Evolutionary conservation across 2,329 filamentous ascomycete genomes (phyloP).

Genomic region (Mariannaea sp.): DNA sequence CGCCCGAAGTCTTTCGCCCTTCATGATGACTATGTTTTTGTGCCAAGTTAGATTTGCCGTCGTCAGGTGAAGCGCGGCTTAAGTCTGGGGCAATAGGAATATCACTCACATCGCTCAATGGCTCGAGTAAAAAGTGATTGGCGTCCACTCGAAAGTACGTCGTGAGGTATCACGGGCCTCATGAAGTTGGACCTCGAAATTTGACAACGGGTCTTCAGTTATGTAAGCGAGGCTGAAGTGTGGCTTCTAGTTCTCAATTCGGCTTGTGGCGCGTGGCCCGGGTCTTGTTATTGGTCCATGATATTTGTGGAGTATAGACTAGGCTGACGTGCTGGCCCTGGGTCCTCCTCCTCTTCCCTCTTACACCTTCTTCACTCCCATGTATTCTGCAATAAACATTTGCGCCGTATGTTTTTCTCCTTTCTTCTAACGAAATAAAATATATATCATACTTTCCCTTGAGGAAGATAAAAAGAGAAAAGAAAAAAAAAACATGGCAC

Average conservation of each 20-base stretch:
- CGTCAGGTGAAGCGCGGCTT: accelerated
- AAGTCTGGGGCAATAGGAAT: background rate
- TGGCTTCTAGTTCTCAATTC: constrained; percentile 1
- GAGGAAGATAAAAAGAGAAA: background rate
- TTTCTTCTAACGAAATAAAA: no score
- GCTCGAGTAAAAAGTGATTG: constrained; percentile 28
- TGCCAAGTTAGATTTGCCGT: constrained; percentile 19
- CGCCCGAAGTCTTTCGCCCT: constrained; percentile 39
- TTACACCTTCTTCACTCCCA: constrained; percentile 17
- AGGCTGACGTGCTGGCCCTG: constrained; percentile 34
- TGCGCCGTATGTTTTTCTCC: no score
- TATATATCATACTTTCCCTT: no score
- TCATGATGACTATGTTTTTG: constrained; percentile 41
- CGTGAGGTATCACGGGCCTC: constrained; percentile 25
- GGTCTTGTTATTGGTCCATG: constrained; percentile 18
- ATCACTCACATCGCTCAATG: constrained; percentile 30
- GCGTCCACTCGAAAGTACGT: constrained; percentile 26
- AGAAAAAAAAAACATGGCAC: constrained; percentile 19
- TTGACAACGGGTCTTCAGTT: constrained; percentile 35
- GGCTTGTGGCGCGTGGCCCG: constrained; percentile 23
- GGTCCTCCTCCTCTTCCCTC: constrained; percentile 24
- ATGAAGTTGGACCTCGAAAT: constrained; percentile 37
- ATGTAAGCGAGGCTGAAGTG: constrained; percentile 42
- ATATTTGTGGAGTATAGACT: constrained; percentile 22
- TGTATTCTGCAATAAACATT: background rate